Evolutionary conservation across 176 grass and related monocot genomes (phyloP), one percentile per base, ranked within the genome.

Genomic region (Themeda triandra): DNA sequence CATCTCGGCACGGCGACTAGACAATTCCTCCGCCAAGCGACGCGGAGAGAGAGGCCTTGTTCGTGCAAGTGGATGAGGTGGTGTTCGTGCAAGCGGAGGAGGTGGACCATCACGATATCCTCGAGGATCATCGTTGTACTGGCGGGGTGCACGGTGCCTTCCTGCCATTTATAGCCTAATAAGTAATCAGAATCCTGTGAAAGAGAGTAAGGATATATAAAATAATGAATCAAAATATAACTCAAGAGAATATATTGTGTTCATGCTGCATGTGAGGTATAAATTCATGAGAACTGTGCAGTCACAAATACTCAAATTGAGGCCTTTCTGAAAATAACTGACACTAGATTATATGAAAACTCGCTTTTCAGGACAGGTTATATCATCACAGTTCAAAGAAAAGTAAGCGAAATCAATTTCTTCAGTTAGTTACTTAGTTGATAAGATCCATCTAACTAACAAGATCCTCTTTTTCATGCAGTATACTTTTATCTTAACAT

Each of bases 81-180:
- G 89, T 80, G 65, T 10, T 86, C 72, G 83, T 64, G 63, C 40
- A 70, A 70, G 62, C 42, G 41, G 89, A 62, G 56, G 75, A 62
- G 79, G 89, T 25, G 86, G 89, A 10, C 10, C 92, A 73, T 89
- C 89, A 37, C 66, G 80, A 70, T 84, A 74, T 54, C 49, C 76
- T 73, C 66, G 89, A 51, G 80, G 80, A 0, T 83, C 86, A 27
- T 91, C 83, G 48, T 78, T 80, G 68, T 83, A 75, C 66, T 86
- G 56, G 19, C 71, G 80, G 56, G 76, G 30, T 36, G 76, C 58
- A 75, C 49, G 89, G 41, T 89, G 81, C 36, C 86, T 94, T 63
- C 92, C 92, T 56, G 89, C 80, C 88, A 89, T 94, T 53, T 82
- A 80, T 83, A 87, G 63, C 81, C 85, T 88, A 87, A 30, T 53